Percentiles rank a stretch among this genome's conserved stretches.
Conservation (phyloP, 2,329 filamentous ascomycete genomes). For the Trichocomaceae sp. region DNA sequence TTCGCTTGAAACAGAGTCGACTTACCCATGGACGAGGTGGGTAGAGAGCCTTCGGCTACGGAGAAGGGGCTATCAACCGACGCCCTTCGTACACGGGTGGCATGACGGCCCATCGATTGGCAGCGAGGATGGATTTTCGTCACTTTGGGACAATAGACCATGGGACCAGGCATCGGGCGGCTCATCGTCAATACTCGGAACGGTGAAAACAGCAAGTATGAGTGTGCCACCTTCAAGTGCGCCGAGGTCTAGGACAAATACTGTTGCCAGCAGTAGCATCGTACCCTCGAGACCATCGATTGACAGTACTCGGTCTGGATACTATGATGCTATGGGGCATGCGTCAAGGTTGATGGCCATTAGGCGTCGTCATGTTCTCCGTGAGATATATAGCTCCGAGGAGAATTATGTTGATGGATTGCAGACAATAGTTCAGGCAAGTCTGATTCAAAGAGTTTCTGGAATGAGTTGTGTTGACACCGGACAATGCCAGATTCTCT, state of each 20-base stretch:
- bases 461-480: background rate
- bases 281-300: slow-evolving; percentile 49
- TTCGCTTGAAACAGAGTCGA: slow-evolving; percentile 4
- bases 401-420: slow-evolving; percentile 83
- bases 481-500: slow-evolving; percentile 54
- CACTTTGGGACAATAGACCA: slow-evolving; percentile 29
- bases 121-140: slow-evolving; percentile 16
- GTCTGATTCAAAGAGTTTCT: background rate
- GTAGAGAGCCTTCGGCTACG: slow-evolving; percentile 31
- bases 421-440: slow-evolving; percentile 75
- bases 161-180: slow-evolving; percentile 63
- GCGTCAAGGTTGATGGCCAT: slow-evolving; percentile 64
- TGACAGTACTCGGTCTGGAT: slow-evolving; percentile 47
- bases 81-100: slow-evolving; percentile 34
- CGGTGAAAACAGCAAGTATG: slow-evolving; percentile 71
- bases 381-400: slow-evolving; percentile 80
- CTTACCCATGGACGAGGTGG: slow-evolving; percentile 33
- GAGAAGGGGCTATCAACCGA: slow-evolving; percentile 18
- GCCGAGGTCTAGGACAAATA: slow-evolving; percentile 53
- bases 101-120: slow-evolving; percentile 20
- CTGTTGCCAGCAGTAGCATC: slow-evolving; percentile 48
- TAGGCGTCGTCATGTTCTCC: slow-evolving; percentile 70
- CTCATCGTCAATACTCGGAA: slow-evolving; percentile 73
- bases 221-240: slow-evolving; percentile 68
- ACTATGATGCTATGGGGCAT: slow-evolving; percentile 54